These are phyloP conservation scores for Viola pubescens DNA, from an alignment of 441 rosid species.

Conservation along the genomic window DNA sequence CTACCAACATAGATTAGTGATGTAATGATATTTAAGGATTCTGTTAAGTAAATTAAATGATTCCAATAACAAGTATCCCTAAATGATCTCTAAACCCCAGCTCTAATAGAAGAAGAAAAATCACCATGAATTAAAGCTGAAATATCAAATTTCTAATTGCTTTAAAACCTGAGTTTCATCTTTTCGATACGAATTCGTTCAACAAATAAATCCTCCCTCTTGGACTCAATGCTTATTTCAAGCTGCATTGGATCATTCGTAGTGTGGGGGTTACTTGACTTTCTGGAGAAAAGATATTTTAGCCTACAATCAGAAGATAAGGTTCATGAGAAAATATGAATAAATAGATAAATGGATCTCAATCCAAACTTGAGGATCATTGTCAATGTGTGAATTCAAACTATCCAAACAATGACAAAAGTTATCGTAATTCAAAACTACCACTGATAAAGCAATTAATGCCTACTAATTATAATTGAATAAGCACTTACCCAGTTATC, in stretches of 20 bases:
- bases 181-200: constrained; percentile 71
- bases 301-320: constrained; percentile 34
- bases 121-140: too few relatives aligned
- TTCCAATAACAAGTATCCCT: too few relatives aligned
- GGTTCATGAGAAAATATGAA: not conserved
- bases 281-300: constrained; percentile 32
- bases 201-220: constrained; percentile 36
- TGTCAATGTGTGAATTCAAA: not conserved
- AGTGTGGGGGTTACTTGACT: constrained; percentile 13
- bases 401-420: not conserved
- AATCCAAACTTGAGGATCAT: not conserved
- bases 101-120: too few relatives aligned
- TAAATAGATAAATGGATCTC: not conserved
- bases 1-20: not conserved
- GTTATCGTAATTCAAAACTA: too few relatives aligned
- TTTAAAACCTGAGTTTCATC: constrained; percentile 48
- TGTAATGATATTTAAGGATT: too few relatives aligned
- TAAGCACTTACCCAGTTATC: constrained; percentile 39
- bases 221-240: constrained; percentile 35
- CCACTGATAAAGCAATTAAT: too few relatives aligned
- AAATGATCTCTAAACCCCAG: too few relatives aligned
- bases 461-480: too few relatives aligned
- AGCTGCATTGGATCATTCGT: constrained; percentile 24
- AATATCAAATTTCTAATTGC: too few relatives aligned
- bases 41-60: too few relatives aligned